Evolutionary conservation across 129 eudicot genomes (phyloP), one percentile per base, ranked within the genome.

Genomic region (Artemisia argyi): DNA sequence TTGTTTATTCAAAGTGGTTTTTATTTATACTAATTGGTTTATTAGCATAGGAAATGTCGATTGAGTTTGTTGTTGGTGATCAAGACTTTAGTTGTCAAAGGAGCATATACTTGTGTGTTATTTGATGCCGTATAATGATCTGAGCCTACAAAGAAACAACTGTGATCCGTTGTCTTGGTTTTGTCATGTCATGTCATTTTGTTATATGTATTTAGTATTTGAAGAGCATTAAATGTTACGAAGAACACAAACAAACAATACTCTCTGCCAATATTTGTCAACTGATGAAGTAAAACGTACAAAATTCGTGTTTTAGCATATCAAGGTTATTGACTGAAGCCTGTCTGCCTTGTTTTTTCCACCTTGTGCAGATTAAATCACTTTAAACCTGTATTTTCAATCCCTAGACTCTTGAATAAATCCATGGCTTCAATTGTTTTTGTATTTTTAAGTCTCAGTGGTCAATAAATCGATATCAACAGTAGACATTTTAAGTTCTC

Each of bases 131-230:
- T 15, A 14, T 24, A 39, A 62, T 63, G 53, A 73, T 73, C 78
- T 73, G 78, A 73, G 62, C 71, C 18, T 62, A 62, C 78, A 35
- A 73, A 73, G 78, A 49, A 32, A 62, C 78, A 73, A 62, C 78
- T 73, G 78, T 51, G 28, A 5, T 55, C 19, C 17, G 1, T 69
- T 30, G 73, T 69, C 48, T 66, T 51, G 7, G 18, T 52, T 15
- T 52, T 52, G 46, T 39, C 7, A 7, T 1, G 10, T 39, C 11
- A 7, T 39, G 2, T 39, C 46, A 39, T 39, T 39, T 39, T 7
- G 1, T 39, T 39, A 7, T 7, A 39, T 7, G 11, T 39, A 39
- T 7, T 39, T 39, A 39, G 46, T 39, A 39, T 39, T 6, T 39
- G 46, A 39, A 39, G 10, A 39, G 46, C 46, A 7, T 39, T 39